These are phyloP conservation scores for Wakefieldia striispora DNA, from an alignment of 768 basidiomycete species.

Conservation along the genomic window DNA sequence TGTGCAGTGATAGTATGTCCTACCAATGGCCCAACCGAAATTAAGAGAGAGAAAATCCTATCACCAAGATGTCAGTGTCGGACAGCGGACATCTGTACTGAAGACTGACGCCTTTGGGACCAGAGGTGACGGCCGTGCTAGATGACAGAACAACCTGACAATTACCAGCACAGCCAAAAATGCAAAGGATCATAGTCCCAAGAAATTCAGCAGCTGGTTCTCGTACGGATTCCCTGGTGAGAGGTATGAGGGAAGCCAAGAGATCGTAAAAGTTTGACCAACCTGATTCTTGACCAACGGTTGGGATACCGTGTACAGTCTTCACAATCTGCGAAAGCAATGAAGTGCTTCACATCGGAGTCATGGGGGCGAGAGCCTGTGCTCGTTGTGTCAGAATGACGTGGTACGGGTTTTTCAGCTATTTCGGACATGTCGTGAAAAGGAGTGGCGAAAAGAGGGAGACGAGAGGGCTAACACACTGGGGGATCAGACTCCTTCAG, in stretches of 20 bases:
- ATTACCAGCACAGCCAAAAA: conserved; percentile 57
- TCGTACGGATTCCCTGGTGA: conserved; percentile 41
- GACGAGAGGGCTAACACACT: background rate
- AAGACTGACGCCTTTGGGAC: conserved; percentile 54
- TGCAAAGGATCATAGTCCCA: conserved; percentile 54
- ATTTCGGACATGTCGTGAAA: conserved; percentile 21
- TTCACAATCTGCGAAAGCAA: conserved; percentile 29
- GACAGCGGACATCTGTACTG: background rate
- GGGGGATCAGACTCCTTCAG: background rate
- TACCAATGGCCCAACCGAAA: conserved; percentile 34
- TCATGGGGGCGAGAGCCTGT: conserved; percentile 10
- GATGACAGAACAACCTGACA: conserved; percentile 56
- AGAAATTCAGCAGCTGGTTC: conserved; percentile 67
- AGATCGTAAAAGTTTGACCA: background rate
- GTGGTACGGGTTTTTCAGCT: conserved; percentile 14
- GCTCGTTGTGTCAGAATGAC: conserved; percentile 21
- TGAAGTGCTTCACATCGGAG: background rate
- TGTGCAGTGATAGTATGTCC: background rate
- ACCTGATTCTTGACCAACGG: conserved; percentile 58
- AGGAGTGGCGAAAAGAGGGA: background rate
- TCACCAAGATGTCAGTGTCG: conserved; percentile 1
- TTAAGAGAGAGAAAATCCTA: conserved; percentile 27
- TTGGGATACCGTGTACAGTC: conserved; percentile 45
- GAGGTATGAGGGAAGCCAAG: conserved; percentile 6
- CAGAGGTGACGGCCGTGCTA: conserved; percentile 42